Base-by-base conservation (phyloP, 805 yeast genomes). In the Wickerhamiella shivajii region DNA sequence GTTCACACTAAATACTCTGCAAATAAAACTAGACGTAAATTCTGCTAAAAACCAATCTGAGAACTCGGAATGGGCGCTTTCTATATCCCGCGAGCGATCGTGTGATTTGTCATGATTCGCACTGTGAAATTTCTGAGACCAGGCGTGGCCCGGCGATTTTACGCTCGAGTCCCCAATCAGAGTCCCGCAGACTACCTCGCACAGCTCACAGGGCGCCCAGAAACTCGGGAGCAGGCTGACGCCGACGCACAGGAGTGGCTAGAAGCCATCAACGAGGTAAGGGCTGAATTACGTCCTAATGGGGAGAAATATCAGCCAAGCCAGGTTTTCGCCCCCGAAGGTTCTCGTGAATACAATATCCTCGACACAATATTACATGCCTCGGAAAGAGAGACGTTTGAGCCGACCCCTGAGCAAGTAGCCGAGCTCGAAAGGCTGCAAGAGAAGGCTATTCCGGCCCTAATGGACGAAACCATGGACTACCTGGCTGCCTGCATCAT, bases 401-500 rank as follows among this genome's bases (percentile, higher is more conserved):
- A 18, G 46, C 85, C 92, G 24, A 60, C 77, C 3, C 66, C 59
- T 22, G 74, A 68, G 44, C 95, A 85, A 55, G 34, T 68, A 16
- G 65, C 60, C 4, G 72, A 81, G 52, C 61, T 61, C 27, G 70
- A 65, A 36, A 53, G 51, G 9, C 57, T 76, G 32, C 59, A 64
- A 38, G 61, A 55, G 25, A 58, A 60, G 39, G 67, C 70, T 9
- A 58, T 81, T 19, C 93, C 94, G 18, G 49, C 60, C 18, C 62
- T 64, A 42, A 57, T 60, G 28, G 90, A 83, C 46, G 77, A 79
- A n/a, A 69, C 74, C 14, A 62, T 85, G 31, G 74, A 74, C 31
- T 75, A 78, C 45, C 70, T 90, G 49, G 75, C 80, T 35, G 84
- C 84, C 52, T 65, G 84, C 60, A 73, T 90, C 40, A 90, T 90